Evolutionary conservation across 345 rosid species (phyloP).

Genomic region (Hirschfeldia incana): DNA sequence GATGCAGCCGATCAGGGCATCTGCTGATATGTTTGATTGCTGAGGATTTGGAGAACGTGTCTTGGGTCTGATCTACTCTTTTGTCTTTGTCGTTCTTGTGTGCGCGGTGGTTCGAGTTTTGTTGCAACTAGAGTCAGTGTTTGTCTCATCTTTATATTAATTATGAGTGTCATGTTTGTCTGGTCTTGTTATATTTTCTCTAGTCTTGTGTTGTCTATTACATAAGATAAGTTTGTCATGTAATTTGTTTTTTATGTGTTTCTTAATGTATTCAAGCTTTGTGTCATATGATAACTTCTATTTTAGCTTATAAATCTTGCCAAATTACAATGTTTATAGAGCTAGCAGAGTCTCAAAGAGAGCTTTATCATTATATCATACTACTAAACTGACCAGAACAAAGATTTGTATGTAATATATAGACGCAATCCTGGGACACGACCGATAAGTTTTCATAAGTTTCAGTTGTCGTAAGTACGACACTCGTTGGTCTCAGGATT

Average conservation of each 20-base stretch:
- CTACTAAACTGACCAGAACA: not conserved
- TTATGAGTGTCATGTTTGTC: not conserved
- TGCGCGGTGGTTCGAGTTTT: constrained; percentile 14
- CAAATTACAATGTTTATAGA: constrained; percentile 11
- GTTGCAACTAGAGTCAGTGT: constrained; percentile 14
- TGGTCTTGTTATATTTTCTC: not conserved
- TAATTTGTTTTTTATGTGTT: constrained; percentile 3
- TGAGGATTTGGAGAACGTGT: constrained; percentile 15
- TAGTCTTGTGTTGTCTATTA: constrained; percentile 13
- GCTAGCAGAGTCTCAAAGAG: not conserved
- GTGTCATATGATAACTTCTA: not conserved
- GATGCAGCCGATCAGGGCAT: constrained; percentile 50
- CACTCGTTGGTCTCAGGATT: constrained; percentile 90
- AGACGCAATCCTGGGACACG: not conserved
- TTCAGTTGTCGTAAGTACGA: constrained; percentile 80
- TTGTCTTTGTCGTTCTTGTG: not conserved
- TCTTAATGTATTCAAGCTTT: constrained; percentile 25
- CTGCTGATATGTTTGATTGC: constrained; percentile 52
- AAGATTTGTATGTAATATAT: not conserved
- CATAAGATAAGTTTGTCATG: constrained; percentile 20
- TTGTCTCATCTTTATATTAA: not conserved
- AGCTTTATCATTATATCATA: not conserved
- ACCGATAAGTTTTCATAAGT: not conserved
- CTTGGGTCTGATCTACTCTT: not conserved
- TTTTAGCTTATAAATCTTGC: not conserved